Evolutionary conservation across 2,329 filamentous ascomycete genomes (phyloP), one percentile per base, ranked within the genome.

Genomic region (Atkinsonella hypoxylon): DNA sequence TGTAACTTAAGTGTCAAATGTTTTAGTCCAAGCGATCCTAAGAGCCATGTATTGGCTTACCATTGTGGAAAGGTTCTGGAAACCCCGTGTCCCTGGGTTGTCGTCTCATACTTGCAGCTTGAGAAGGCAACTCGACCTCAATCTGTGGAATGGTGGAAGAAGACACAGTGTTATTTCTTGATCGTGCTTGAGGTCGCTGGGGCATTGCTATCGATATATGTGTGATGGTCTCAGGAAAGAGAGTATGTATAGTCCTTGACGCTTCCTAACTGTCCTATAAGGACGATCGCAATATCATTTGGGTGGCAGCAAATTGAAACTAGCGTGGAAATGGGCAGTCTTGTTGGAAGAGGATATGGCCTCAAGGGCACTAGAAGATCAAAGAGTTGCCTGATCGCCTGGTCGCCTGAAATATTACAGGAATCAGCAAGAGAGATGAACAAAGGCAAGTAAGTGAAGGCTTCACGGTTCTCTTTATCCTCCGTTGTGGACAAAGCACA

Each of bases 31-130:
- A 26, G 8, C 6, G 26, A 26, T 26, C 26, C 26, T 26, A 7
- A 5, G 26, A 26, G 26, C 4, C 26, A 26, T 26, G 26, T 7
- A 26, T 26, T 26, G 26, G 66, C 71, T 59, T 58, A 76, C 74
- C 60, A 49, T 66, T 69, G 50, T 70, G 70, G 43, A 77, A 74
- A 0, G 72, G 67, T 52, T 77, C 74, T 1, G 75, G 75, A 51
- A 78, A 78, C 44, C 75, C 75, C 13, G 75, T 77, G 58, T 76
- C 68, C 51, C 71, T 61, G 42, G 60, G 58, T 49, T 57, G 48
- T 31, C 55, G 59, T 48, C 57, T 59, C 45, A 57, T 43, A 47
- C 57, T 63, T n/a, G 45, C 49, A 45, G 47, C 31, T 52, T 45
- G 59, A 10, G 55, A 50, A 22, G 59, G 58, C 31, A 58, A 49